A percentile compares a stretch with the other conserved stretches of the same genome.
Conservation (phyloP, 352 stramenopile species). For the Halophytophthora polymorphica region DNA sequence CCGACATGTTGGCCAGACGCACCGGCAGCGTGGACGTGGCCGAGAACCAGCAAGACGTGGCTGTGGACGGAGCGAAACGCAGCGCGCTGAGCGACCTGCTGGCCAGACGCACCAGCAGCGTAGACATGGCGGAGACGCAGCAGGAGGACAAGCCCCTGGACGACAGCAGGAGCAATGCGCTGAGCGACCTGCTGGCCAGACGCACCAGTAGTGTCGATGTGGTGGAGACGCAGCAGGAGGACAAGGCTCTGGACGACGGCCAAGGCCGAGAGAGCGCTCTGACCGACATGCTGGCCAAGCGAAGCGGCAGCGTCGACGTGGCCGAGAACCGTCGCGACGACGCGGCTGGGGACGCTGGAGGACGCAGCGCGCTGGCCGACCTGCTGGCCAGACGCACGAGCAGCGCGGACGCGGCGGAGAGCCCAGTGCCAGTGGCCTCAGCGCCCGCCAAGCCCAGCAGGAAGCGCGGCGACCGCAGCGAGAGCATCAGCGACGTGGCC, state of each 20-base stretch:
- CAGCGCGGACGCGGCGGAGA: conserved; percentile 9
- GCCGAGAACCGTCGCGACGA: conserved; percentile 5
- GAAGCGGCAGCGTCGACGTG: conserved; percentile 5
- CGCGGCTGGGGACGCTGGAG: conserved; percentile 14
- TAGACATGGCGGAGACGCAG: conserved; percentile 23
- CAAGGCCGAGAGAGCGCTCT: conserved; percentile 12
- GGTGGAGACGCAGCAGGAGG: conserved; percentile 4
- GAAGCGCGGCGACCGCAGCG: no score
- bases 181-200: conserved; percentile 16
- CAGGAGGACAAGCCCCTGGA: conserved; percentile 6
- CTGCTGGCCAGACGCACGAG: conserved; percentile 17
- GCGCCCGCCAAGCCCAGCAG: no score
- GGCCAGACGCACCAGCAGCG: conserved; percentile 2
- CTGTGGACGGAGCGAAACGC: no score
- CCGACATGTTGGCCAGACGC: conserved; percentile 30
- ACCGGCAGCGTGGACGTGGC: conserved; percentile 5
- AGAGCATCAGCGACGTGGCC: no score
- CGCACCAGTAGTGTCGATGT: conserved; percentile 7
- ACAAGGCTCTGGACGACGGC: background rate
- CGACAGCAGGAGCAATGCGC: background rate
- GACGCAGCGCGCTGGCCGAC: conserved; percentile 19
- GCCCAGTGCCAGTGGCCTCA: background rate
- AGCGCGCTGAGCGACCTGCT: no score
- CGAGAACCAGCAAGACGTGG: conserved; percentile 5
- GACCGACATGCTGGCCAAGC: conserved; percentile 30